These are phyloP conservation scores for Globisporangium mamillatum DNA, from an alignment of 352 stramenopile species.

Conservation along the genomic window DNA sequence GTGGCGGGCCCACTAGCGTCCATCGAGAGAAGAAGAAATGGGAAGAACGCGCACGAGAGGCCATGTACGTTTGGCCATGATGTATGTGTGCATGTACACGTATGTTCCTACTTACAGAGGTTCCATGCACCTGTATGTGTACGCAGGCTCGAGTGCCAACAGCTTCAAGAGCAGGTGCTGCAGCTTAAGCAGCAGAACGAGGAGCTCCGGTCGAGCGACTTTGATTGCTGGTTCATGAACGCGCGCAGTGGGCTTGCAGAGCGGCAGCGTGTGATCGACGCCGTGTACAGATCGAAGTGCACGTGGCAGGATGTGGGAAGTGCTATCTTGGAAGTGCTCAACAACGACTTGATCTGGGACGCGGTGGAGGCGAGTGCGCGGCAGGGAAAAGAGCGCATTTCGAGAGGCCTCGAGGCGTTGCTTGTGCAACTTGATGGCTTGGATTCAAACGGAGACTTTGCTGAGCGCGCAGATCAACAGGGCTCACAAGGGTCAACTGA, in stretches of 20 bases:
- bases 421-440: constrained; percentile 34
- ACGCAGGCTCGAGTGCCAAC: constrained; percentile 35
- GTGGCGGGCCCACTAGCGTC: constrained; percentile 12
- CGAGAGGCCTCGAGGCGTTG: constrained; percentile 46
- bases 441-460: constrained; percentile 9
- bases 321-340: constrained; percentile 52
- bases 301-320: constrained; percentile 56
- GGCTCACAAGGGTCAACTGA: not conserved
- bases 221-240: constrained; percentile 42
- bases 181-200: constrained; percentile 42
- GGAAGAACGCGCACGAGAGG: constrained; percentile 52
- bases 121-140: not conserved
- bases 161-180: constrained; percentile 47
- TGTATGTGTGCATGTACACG: constrained; percentile 1
- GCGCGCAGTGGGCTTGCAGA: constrained; percentile 37
- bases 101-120: not conserved
- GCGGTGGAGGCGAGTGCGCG: constrained; percentile 46
- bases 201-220: constrained; percentile 24
- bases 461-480: not conserved
- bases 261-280: constrained; percentile 54
- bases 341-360: constrained; percentile 62
- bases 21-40: constrained; percentile 66
- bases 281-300: constrained; percentile 48
- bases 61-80: constrained; percentile 23
- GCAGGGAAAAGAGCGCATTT: constrained; percentile 34